These are phyloP conservation scores for Fusarium buxicola DNA, from an alignment of 2,329 filamentous ascomycete species.

Conservation along the genomic window DNA sequence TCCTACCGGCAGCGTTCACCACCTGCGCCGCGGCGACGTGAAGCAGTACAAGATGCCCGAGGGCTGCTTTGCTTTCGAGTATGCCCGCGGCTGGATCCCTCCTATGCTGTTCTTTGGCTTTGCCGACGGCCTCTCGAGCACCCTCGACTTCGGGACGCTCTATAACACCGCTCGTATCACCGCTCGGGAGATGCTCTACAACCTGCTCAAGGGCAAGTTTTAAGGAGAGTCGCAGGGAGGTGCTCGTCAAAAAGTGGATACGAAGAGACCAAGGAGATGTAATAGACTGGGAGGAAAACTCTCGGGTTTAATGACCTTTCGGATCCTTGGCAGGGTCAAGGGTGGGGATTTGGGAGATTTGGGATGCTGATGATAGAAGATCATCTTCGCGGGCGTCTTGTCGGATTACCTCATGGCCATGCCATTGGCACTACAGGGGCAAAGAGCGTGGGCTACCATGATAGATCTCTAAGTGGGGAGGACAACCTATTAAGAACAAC, in stretches of 20 bases:
- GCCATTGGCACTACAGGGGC: neutral
- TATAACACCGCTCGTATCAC: conserved; percentile 83
- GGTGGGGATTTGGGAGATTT: neutral
- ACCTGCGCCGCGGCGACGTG: conserved; percentile 75
- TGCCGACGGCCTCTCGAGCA: conserved; percentile 82
- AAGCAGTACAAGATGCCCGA: conserved; percentile 88
- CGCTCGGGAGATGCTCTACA: conserved; percentile 78
- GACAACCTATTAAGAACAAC: conserved; percentile 10
- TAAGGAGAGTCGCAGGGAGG: conserved; percentile 51
- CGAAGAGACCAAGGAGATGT: conserved; percentile 6
- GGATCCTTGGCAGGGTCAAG: neutral
- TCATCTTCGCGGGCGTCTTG: neutral
- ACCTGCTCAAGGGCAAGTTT: conserved; percentile 78
- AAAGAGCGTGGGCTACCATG: neutral
- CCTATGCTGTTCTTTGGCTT: conserved; percentile 93
- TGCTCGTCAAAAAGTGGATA: neutral
- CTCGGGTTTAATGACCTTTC: too few species aligned
- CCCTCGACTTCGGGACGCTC: conserved; percentile 85
- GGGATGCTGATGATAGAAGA: neutral
- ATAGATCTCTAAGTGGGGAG: conserved; percentile 14
- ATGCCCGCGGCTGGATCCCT: conserved; percentile 90
- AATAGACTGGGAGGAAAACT: neutral
- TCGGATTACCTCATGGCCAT: conserved; percentile 1
- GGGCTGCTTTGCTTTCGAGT: conserved; percentile 83
- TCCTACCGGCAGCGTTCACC: conserved; percentile 75